Conservation (phyloP, 169 alveolate genomes). For the Plasmodium relictum region DNA sequence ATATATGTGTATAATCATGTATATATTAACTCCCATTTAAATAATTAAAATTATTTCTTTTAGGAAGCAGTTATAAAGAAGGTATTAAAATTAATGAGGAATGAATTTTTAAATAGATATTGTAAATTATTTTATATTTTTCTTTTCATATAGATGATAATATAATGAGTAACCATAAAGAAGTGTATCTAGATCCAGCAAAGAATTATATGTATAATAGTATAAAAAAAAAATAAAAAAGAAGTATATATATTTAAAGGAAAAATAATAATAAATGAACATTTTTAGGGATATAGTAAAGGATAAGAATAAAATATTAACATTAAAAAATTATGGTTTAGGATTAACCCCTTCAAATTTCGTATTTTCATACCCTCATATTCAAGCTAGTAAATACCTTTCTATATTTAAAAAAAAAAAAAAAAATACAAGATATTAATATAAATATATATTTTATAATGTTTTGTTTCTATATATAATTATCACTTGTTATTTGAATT, state of each 20-base stretch:
- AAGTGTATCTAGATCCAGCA: constrained; percentile 60
- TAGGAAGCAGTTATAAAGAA: neutral
- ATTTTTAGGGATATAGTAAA: constrained; percentile 64
- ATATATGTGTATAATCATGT: neutral
- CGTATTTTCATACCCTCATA: constrained; percentile 64
- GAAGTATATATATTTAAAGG: constrained; percentile 1
- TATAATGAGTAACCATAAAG: neutral
- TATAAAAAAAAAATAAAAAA: neutral
- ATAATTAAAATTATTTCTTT: neutral
- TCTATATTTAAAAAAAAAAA: neutral
- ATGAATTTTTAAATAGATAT: no score
- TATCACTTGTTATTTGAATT: neutral
- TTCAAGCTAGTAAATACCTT: constrained; percentile 48
- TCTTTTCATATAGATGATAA: constrained; percentile 14
- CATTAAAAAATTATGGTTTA: constrained; percentile 68
- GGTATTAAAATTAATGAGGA: neutral
- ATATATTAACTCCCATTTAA: neutral
- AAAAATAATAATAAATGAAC: neutral
- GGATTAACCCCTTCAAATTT: constrained; percentile 32
- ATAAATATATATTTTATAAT: neutral
- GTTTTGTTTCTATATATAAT: neutral
- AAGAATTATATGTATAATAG: constrained; percentile 34
- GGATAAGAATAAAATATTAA: constrained; percentile 44
- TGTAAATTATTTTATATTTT: no score
- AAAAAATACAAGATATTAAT: neutral